Percentiles rank a stretch among this genome's conserved stretches.
phyloP scores from a whole-genome alignment of 805 yeast species.

The Candida silvicultrix region DNA sequence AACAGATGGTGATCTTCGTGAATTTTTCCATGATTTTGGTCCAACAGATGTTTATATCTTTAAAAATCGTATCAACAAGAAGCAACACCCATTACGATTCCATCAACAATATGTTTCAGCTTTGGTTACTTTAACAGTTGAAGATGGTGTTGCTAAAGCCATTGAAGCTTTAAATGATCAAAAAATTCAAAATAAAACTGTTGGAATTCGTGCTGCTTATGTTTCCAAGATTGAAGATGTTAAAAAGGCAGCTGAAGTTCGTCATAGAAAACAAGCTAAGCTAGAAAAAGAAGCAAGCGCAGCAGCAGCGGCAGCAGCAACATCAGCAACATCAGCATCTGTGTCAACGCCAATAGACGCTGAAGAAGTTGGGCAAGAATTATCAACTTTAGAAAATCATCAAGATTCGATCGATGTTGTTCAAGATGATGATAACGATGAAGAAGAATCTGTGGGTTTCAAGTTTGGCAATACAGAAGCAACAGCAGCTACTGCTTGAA shows the following conservation, averaged over 20 bases:
- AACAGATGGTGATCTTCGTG: slow-evolving; percentile 39
- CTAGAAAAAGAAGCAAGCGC: slow-evolving; percentile 10
- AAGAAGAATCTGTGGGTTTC: background rate
- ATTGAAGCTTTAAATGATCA: slow-evolving; percentile 30
- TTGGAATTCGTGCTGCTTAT: slow-evolving; percentile 33
- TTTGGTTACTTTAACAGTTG: slow-evolving; percentile 40
- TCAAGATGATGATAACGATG: slow-evolving; percentile 1
- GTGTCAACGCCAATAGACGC: background rate
- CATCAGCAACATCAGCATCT: slow-evolving; percentile 1
- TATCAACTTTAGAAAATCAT: background rate
- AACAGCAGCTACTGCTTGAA: background rate
- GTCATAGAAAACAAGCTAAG: slow-evolving; percentile 11
- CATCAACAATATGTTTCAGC: slow-evolving; percentile 41
- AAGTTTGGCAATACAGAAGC: background rate
- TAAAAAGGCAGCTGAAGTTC: slow-evolving; percentile 27
- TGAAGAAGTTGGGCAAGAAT: background rate
- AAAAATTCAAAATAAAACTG: slow-evolving; percentile 30
- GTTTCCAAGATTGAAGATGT: slow-evolving; percentile 39
- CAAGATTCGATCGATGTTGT: slow-evolving; percentile 2
- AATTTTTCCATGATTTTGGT: slow-evolving; percentile 35
- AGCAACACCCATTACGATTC: slow-evolving; percentile 20
- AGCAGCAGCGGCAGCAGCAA: slow-evolving; percentile 5
- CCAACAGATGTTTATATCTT: slow-evolving; percentile 44
- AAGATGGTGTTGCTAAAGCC: slow-evolving; percentile 36
- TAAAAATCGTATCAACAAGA: slow-evolving; percentile 27